Evolutionary conservation across 768 basidiomycete species (phyloP), one percentile per base, ranked within the genome.

Genomic region (Dacryopinax primogenitus): DNA sequence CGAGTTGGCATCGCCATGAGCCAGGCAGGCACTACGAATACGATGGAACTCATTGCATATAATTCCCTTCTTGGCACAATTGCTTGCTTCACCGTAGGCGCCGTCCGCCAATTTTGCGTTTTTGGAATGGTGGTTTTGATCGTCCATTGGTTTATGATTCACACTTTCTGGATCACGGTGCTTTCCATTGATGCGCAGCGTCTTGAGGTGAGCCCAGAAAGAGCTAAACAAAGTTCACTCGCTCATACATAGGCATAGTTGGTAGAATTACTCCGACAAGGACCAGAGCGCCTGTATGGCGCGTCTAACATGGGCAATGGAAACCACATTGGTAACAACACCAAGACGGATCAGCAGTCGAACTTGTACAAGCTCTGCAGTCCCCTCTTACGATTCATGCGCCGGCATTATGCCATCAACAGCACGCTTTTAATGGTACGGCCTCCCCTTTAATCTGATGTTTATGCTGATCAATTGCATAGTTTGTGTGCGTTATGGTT

Each of bases 101-200:
- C 90, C 0, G 90, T 94, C 35, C 84, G 89, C 37, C 92, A 97
- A 70, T 95, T 97, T 72, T 95, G 93, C 74, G 81, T 85, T 1
- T 97, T 98, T 73, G 92, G 92, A 0, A 86, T 92, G 45, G 92
- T 97, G 26, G 92, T 97, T 12, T 81, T 97, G 23, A 88, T 97
- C 33, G 93, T 92, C 16, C 94, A 98, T 73, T 98, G 92, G 92
- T 95, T 94, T 77, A 81, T 98, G 67, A 87, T 95, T 16, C 91
- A 96, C 72, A 96, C 92, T 0, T 95, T 97, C 77, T 97, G 95
- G 76, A 80, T 94, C 68, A 89, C 94, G 6, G 92, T 96, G 30
- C 77, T 99, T 26, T 92, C 92, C 0, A 96, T 99, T 69, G 95
- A 99, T 77, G 85, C 97, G 51, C 93, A 96, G 69, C 84, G 95